A percentile compares a stretch with the other conserved stretches of the same genome.
These are phyloP conservation scores for Penicillium decumbens DNA, from an alignment of 2,329 filamentous ascomycete genomes.

Conservation along the genomic window DNA sequence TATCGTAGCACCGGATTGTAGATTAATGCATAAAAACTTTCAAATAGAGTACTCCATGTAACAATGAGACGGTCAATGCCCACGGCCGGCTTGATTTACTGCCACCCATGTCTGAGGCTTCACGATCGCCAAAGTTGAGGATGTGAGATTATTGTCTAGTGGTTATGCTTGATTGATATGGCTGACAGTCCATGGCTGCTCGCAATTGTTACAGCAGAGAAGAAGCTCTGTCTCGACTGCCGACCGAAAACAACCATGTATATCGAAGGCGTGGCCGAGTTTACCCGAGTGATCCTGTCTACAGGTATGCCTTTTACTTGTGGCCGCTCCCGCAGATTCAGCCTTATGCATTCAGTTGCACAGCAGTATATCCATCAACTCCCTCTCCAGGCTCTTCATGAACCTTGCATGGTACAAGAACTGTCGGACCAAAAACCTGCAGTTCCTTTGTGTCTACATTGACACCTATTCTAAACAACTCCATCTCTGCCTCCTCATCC, in stretches of 20 bases:
- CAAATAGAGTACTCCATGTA: too few relatives aligned
- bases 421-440: background rate
- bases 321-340: too few relatives aligned
- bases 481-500: background rate
- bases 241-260: slow-evolving; percentile 30
- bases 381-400: background rate
- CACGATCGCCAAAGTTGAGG: slow-evolving; percentile 15
- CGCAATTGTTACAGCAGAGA: slow-evolving; percentile 23
- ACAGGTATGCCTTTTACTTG: too few relatives aligned
- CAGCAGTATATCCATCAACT: too few relatives aligned
- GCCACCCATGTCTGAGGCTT: too few relatives aligned
- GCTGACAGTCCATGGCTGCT: slow-evolving; percentile 24
- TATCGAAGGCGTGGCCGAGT: slow-evolving; percentile 30
- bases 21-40: too few relatives aligned
- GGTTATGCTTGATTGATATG: background rate
- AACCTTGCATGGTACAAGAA: background rate
- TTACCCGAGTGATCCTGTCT: too few relatives aligned
- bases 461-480: background rate
- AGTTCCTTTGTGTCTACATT: background rate
- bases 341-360: too few relatives aligned
- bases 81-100: too few relatives aligned
- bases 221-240: slow-evolving; percentile 19
- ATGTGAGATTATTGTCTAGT: slow-evolving; percentile 17
- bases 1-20: too few relatives aligned
- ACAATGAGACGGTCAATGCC: too few relatives aligned